A percentile compares a stretch with the other conserved stretches of the same genome.
Conservation (phyloP, 1,284 basidiomycete genomes). For the Pseudozyma tsukubaensis region DNA sequence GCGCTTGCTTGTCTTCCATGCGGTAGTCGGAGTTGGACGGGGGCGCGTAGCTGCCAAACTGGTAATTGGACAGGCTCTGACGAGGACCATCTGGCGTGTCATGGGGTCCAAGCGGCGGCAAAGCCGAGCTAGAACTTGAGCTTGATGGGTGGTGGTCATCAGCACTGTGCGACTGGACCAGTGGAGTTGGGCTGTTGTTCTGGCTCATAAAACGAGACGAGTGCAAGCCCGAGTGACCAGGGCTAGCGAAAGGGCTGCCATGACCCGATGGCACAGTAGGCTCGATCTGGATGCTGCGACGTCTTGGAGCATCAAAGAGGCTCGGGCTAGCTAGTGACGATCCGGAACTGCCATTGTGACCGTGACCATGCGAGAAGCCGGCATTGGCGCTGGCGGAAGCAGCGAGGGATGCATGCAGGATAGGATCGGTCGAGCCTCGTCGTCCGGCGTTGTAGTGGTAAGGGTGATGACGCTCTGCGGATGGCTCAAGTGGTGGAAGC, state of each 20-base stretch:
- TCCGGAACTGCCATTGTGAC: constrained; percentile 32
- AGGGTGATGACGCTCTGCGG: constrained; percentile 48
- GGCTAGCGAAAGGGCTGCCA: constrained; percentile 40
- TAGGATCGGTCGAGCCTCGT: constrained; percentile 55
- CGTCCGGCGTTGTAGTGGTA: constrained; percentile 32
- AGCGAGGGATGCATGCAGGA: constrained; percentile 53
- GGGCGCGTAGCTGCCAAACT: constrained; percentile 45
- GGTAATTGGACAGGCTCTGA: constrained; percentile 47
- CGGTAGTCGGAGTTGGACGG: constrained; percentile 42
- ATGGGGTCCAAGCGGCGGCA: constrained; percentile 19
- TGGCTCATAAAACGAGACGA: constrained; percentile 48
- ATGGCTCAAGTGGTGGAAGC: constrained; percentile 52
- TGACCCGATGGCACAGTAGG: constrained; percentile 47
- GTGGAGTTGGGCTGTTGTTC: constrained; percentile 49
- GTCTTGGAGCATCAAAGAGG: constrained; percentile 41
- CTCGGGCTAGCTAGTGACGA: constrained; percentile 42
- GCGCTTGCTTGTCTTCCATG: constrained; percentile 32
- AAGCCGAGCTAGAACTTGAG: constrained; percentile 13
- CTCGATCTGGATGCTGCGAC: constrained; percentile 53
- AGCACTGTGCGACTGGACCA: constrained; percentile 29
- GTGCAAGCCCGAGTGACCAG: constrained; percentile 36
- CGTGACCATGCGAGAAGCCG: constrained; percentile 34
- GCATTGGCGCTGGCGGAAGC: constrained; percentile 45
- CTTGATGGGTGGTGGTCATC: constrained; percentile 34
- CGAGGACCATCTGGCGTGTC: constrained; percentile 21